Evolutionary conservation across 75 land plant genomes (phyloP), one percentile per base, ranked within the genome.

Genomic region (Pinus tabuliformis): DNA sequence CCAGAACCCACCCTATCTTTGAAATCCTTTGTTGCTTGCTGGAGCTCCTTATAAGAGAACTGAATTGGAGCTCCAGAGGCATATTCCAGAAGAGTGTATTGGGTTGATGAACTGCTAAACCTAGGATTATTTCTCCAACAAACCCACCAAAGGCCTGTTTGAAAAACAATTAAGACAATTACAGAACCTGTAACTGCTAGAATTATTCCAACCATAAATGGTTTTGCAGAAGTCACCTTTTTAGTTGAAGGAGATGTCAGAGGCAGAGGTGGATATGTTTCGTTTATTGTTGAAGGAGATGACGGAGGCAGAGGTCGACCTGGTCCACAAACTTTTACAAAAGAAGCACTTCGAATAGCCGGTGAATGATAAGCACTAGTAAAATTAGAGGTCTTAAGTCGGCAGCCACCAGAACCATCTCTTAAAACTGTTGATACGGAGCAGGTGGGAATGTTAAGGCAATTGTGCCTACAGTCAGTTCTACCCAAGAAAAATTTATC

Each of bases 1-100:
- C 98, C 95, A 6, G 70, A 84, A 21, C 98, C 95, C 24, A 95
- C 88, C 87, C 89, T 92, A 42, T 89, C 87, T 76, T 79, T 86
- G 82, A 92, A 94, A 16, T 87, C 86, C 78, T 86, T 83, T 7
- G 97, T 92, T 12, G 89, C 72, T 2, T 75, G 75, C 70, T 90
- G 88, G 11, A 94, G 86, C 63, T 94, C 94, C 58, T 77, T 88
- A 72, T 83, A 92, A 1, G 95, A 83, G 78, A 93, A 93, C 58
- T 89, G 95, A 0, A 91, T 84, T 0, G 95, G 95, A 0, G 91
- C 93, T 49, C 93, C 91, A 21, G 93, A 87, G 45, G 91, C 93
- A 54, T 91, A 88, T 75, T 93, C 91, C 64, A 89, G 76, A 16
- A 93, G 83, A 2, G 90, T 85, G 74, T 89, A 89, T 18, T 86